Conservation (phyloP, 116 monocot species). For the Iris pallida region DNA sequence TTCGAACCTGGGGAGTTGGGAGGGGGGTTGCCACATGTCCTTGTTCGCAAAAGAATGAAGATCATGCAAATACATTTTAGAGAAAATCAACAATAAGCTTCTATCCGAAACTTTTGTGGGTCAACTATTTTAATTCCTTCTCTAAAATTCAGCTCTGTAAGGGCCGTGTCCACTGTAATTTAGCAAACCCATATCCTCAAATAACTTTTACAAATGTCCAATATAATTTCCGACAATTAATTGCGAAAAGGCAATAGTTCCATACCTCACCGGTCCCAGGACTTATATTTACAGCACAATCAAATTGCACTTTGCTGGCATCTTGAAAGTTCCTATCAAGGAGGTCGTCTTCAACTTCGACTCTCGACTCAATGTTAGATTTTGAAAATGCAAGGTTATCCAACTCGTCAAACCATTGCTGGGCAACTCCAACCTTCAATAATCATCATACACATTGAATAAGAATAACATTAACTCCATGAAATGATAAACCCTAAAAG, state of each 20-base stretch:
- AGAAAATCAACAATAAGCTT: not conserved
- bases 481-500: not conserved
- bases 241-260: not conserved
- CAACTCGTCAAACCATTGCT: conserved; percentile 88
- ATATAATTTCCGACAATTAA: not conserved
- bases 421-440: conserved; percentile 75
- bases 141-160: not conserved
- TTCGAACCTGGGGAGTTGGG: too few relatives aligned
- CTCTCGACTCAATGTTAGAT: conserved; percentile 7
- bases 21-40: not conserved
- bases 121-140: not conserved
- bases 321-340: conserved; percentile 19
- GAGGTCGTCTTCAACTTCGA: conserved; percentile 19
- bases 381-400: conserved; percentile 75
- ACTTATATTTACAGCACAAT: conserved; percentile 63
- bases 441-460: not conserved
- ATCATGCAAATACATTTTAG: not conserved
- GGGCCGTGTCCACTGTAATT: not conserved
- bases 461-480: not conserved
- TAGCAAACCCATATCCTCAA: not conserved
- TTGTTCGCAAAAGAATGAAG: not conserved
- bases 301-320: conserved; percentile 29
- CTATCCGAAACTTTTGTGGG: not conserved
- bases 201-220: not conserved
- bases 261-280: conserved; percentile 85